Base-by-base conservation (phyloP, 192 early-diverging fungal genomes). In the Linnemannia zychae region DNA sequence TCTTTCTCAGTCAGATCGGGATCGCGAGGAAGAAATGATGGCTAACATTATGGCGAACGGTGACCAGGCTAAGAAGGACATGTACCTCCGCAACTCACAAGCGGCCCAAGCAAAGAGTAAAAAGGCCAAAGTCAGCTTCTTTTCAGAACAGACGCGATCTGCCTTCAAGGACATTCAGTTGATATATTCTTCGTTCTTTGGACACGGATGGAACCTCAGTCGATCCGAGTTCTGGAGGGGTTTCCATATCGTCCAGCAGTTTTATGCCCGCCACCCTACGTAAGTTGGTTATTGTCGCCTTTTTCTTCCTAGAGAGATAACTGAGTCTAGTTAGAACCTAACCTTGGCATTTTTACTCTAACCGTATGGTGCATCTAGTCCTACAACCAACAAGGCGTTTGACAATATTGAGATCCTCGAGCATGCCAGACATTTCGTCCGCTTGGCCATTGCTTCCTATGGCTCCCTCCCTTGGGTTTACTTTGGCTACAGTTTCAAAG, bases 111-210 rank as follows among this genome's bases (percentile, higher is more conserved):
- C 52, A 33, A 85, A 85, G 70, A 68, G 28, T n/a, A 84, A 84
- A 48, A 79, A 85, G 65, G 37, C 60, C 2, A 85, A 85, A 40
- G 72, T 85, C 48, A 85, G 46, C 33, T 48, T 85, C 22, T 75
- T 85, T 63, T 79, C 83, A 20, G 74, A 88, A 33, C 80, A 86
- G 49, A 88, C 88, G 33, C 75, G 80, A 67, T 80, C 84, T 7
- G 88, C 88, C 1, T 86, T 88, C 66, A 86, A 86, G 50, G 88
- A 88, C 40, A 86, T 88, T 28, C 77, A 85, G 15, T 60, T 80
- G 37, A 79, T 88, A 24, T 88, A 88, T 28, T 79, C 81, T 44
- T 76, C 88, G 1, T 88, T 86, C 75, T 88, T 88, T 82, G 88
- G 78, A 9, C 80, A 86, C 74, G 88, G 88, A 0, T 88, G 88